phyloP scores from a whole-genome alignment of 1,284 basidiomycete genomes.

The Ceratobasidium theobromae region DNA sequence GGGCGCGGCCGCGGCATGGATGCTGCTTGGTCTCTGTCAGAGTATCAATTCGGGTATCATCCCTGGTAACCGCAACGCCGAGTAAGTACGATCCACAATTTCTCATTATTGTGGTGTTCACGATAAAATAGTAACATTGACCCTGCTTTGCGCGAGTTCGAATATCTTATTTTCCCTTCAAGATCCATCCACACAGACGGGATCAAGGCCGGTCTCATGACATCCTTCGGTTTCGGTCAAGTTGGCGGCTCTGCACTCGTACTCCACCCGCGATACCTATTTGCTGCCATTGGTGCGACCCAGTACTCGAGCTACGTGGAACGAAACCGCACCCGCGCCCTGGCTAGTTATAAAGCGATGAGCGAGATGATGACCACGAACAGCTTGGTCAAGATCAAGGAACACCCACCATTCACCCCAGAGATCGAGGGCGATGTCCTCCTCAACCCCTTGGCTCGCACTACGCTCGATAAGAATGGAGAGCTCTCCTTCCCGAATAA shows the following conservation, averaged over 20 bases:
- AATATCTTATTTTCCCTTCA: slow-evolving; percentile 95
- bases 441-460: slow-evolving; percentile 90
- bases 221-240: slow-evolving; percentile 99
- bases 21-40: slow-evolving; percentile 91
- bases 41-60: slow-evolving; percentile 83
- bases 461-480: slow-evolving; percentile 82
- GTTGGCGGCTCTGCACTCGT: slow-evolving; percentile 91
- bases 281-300: slow-evolving; percentile 75
- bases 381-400: slow-evolving; percentile 94
- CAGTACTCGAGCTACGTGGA: slow-evolving; percentile 74
- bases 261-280: slow-evolving; percentile 88
- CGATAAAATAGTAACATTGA: slow-evolving; percentile 75
- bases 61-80: slow-evolving; percentile 96
- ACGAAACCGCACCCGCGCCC: slow-evolving; percentile 68
- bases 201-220: slow-evolving; percentile 89
- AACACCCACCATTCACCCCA: slow-evolving; percentile 84
- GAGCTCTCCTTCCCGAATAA: slow-evolving; percentile 78
- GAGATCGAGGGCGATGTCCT: slow-evolving; percentile 89
- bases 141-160: slow-evolving; percentile 86
- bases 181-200: slow-evolving; percentile 92
- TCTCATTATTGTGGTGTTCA: background rate
- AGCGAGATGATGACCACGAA: slow-evolving; percentile 93
- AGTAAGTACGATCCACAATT: slow-evolving; percentile 54
- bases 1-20: slow-evolving; percentile 97
- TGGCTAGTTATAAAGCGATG: slow-evolving; percentile 88